Conservation (phyloP, 331 rosid genomes). For the Arachis monticola region DNA sequence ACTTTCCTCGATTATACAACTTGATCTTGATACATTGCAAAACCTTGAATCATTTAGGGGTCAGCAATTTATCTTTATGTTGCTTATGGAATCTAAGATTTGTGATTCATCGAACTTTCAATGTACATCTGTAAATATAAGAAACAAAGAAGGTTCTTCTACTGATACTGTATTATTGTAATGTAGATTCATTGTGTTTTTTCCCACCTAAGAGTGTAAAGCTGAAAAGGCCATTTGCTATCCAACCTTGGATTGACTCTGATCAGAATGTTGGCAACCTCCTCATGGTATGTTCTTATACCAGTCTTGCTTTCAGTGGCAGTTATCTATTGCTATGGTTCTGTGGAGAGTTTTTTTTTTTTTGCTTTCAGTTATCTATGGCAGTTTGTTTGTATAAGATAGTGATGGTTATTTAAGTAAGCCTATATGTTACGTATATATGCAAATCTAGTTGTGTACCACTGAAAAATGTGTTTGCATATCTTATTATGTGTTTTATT, state of each 20-base stretch:
- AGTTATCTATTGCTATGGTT: background rate
- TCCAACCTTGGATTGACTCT: constrained; percentile 87
- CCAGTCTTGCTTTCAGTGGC: constrained; percentile 19
- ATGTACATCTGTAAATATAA: constrained; percentile 25
- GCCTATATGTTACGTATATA: background rate
- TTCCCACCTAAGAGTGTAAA: constrained; percentile 84
- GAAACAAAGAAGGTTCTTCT: constrained; percentile 14
- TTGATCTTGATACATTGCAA: constrained; percentile 90
- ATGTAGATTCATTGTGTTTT: constrained; percentile 58
- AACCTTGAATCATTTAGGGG: constrained; percentile 87
- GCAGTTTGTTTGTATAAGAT: background rate
- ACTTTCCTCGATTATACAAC: constrained; percentile 74
- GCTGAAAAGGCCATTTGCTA: constrained; percentile 77
- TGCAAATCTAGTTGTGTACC: constrained; percentile 24
- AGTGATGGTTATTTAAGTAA: constrained; percentile 26
- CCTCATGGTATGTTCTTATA: constrained; percentile 70
- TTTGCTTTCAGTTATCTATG: constrained; percentile 21
- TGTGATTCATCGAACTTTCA: constrained; percentile 14
- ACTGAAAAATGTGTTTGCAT: background rate
- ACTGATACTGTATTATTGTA: constrained; percentile 27
- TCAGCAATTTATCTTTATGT: constrained; percentile 41
- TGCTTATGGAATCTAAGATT: constrained; percentile 24
- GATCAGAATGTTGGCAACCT: constrained; percentile 92
- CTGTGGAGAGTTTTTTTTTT: background rate
- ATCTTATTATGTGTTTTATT: background rate